Evolutionary conservation across 305 asterid species (phyloP).

Genomic region (Solanum hybrid): DNA sequence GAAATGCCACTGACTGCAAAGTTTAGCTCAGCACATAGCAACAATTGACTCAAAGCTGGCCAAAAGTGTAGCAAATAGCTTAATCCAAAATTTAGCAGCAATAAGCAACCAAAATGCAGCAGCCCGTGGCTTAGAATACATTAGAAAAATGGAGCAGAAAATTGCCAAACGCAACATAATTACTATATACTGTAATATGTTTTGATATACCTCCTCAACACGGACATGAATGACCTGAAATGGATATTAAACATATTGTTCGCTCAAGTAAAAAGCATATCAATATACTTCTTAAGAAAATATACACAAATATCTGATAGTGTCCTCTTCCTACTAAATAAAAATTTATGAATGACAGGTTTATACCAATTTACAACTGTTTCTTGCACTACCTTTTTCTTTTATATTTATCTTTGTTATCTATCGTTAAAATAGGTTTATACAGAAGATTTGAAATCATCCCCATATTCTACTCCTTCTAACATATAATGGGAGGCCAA

Average conservation of each 20-base stretch:
- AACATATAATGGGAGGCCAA: neutral
- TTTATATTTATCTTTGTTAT: neutral
- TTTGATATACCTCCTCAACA: neutral
- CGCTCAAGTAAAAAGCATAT: neutral
- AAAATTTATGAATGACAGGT: too few species aligned
- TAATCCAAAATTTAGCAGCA: neutral
- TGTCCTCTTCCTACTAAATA: neutral
- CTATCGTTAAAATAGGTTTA: neutral
- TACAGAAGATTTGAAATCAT: neutral
- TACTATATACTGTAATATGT: too few species aligned
- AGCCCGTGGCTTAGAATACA: neutral
- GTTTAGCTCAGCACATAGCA: neutral
- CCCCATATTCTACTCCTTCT: neutral
- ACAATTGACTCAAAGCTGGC: neutral
- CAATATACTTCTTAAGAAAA: neutral
- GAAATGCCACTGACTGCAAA: neutral
- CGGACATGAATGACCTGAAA: neutral
- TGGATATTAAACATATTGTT: neutral
- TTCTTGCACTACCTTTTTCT: neutral
- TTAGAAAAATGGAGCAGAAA: neutral
- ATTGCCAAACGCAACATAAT: neutral
- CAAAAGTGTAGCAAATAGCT: neutral
- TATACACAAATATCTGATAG: neutral
- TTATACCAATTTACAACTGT: neutral
- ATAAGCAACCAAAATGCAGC: neutral